phyloP scores from a whole-genome alignment of 805 yeast genomes.

The Kazachstania psychrophila region DNA sequence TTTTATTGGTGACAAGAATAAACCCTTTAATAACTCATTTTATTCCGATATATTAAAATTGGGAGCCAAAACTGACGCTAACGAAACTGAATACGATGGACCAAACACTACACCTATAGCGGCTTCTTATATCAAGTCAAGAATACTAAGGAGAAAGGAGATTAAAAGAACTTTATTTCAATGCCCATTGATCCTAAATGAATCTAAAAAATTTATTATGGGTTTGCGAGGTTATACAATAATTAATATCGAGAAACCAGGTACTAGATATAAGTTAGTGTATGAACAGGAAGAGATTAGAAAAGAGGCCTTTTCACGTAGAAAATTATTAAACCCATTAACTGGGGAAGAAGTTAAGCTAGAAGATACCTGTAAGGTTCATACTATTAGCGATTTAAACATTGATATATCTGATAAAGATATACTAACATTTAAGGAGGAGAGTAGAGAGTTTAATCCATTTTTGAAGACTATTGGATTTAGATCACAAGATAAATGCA shows the following conservation, averaged over 20 bases:
- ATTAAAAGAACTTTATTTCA: conserved; percentile 54
- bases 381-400: conserved; percentile 39
- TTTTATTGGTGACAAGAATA: conserved; percentile 36
- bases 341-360: conserved; percentile 38
- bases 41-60: conserved; percentile 46
- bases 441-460: conserved; percentile 34
- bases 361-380: conserved; percentile 31
- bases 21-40: conserved; percentile 36
- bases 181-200: conserved; percentile 50
- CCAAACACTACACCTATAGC: conserved; percentile 37
- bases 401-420: conserved; percentile 35
- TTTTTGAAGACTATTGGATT: conserved; percentile 63
- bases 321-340: conserved; percentile 32
- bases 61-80: conserved; percentile 11
- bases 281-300: conserved; percentile 45
- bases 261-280: conserved; percentile 39
- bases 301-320: conserved; percentile 42
- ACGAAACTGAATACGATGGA: conserved; percentile 25
- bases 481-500: conserved; percentile 35
- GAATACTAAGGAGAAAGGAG: conserved; percentile 49
- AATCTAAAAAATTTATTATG: conserved; percentile 38
- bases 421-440: conserved; percentile 26
- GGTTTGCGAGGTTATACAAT: conserved; percentile 66
- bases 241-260: conserved; percentile 44
- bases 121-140: conserved; percentile 36